Evolutionary conservation across 2,329 filamentous ascomycete species (phyloP).

Genomic region (Colletotrichum sidae): DNA sequence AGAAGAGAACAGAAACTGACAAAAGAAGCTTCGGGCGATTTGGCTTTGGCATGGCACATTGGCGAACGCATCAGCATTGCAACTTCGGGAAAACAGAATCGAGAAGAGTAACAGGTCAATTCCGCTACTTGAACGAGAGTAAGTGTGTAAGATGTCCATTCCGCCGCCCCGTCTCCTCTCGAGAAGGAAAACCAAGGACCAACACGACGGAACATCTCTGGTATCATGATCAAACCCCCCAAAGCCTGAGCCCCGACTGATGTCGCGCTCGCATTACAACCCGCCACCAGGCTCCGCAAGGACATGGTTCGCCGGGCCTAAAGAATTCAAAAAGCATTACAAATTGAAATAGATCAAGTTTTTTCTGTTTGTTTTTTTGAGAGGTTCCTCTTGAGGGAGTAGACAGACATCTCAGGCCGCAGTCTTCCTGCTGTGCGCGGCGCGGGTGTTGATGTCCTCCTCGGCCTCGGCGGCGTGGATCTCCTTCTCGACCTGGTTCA

Average conservation of each 20-base stretch:
- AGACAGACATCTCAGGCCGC: conserved; percentile 34
- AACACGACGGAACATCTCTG: conserved; percentile 11
- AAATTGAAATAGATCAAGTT: conserved; percentile 14
- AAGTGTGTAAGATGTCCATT: conserved; percentile 15
- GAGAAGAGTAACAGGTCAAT: conserved; percentile 22
- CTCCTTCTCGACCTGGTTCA: conserved; percentile 68
- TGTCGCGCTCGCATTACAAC: conserved; percentile 23
- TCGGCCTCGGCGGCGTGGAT: conserved; percentile 51
- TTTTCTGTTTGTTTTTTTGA: background rate
- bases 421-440: conserved; percentile 39
- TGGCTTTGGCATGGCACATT: too few species aligned
- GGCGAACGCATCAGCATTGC: too few species aligned
- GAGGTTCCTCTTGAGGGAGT: too few species aligned
- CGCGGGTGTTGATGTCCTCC: conserved; percentile 45
- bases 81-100: too few species aligned
- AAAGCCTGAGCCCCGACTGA: conserved; percentile 13
- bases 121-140: conserved; percentile 32
- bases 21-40: too few species aligned
- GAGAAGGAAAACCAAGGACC: too few species aligned
- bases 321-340: conserved; percentile 25
- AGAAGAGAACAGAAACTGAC: too few species aligned
- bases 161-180: background rate
- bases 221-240: conserved; percentile 29
- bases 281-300: conserved; percentile 14
- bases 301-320: background rate